Percentiles rank a stretch among this genome's conserved stretches.
These are phyloP conservation scores for Trichomonascaceae sp. DNA, from an alignment of 1,139 yeast species.

Conservation along the genomic window DNA sequence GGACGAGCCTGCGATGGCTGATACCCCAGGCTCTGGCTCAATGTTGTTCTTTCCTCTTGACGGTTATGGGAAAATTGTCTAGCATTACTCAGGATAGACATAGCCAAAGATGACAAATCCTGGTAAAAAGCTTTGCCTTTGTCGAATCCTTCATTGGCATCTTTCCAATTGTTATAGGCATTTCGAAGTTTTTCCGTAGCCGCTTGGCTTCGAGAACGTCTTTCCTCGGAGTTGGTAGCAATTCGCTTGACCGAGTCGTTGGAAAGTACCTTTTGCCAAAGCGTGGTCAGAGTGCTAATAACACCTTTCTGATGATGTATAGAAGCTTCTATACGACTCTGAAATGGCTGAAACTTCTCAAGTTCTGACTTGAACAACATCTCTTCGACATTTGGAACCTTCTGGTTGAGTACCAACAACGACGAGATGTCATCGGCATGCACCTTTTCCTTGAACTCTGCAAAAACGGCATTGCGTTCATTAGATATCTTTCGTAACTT, in stretches of 20 bases:
- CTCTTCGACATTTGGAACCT: conserved; percentile 49
- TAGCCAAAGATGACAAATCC: conserved; percentile 45
- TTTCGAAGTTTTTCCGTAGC: conserved; percentile 45
- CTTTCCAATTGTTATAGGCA: conserved; percentile 49
- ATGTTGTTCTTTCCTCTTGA: conserved; percentile 29
- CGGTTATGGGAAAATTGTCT: conserved; percentile 34
- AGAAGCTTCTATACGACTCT: conserved; percentile 61
- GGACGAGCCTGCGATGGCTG: conserved; percentile 16
- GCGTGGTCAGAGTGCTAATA: conserved; percentile 49
- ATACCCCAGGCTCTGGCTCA: conserved; percentile 16
- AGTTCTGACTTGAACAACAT: conserved; percentile 67
- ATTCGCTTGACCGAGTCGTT: conserved; percentile 36
- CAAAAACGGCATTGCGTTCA: conserved; percentile 56
- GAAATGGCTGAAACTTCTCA: conserved; percentile 67
- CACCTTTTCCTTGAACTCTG: conserved; percentile 61
- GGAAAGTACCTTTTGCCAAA: conserved; percentile 53
- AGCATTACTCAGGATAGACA: conserved; percentile 36
- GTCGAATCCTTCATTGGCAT: conserved; percentile 50
- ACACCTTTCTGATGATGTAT: conserved; percentile 56
- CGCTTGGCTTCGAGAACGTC: conserved; percentile 35
- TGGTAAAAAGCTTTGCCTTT: conserved; percentile 62
- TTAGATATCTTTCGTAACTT: conserved; percentile 45
- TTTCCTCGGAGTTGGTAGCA: conserved; percentile 34
- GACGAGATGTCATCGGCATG: conserved; percentile 85
- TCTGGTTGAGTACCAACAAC: conserved; percentile 61